Conservation (phyloP, 2,329 filamentous ascomycete genomes). For the Xylariaceae sp. region DNA sequence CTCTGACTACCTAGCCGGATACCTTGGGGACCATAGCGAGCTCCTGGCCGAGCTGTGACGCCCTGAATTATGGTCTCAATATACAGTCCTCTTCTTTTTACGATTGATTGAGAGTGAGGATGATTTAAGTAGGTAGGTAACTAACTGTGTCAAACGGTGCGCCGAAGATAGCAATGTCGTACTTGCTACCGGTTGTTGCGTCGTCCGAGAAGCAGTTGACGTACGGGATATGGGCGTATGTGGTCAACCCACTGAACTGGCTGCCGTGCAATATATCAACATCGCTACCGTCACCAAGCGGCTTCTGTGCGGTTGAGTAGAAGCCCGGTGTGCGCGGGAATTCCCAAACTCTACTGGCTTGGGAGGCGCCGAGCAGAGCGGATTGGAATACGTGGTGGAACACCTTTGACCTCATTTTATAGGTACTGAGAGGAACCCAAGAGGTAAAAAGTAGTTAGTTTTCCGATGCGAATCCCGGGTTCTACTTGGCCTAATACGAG, state of each 20-base stretch:
- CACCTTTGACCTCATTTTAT: slow-evolving; percentile 6
- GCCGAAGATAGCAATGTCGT: slow-evolving; percentile 64
- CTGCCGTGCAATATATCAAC: slow-evolving; percentile 51
- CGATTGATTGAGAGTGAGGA: too few relatives aligned
- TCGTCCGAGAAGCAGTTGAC: slow-evolving; percentile 65
- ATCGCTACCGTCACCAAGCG: slow-evolving; percentile 39
- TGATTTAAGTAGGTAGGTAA: too few relatives aligned
- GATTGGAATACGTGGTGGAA: not conserved
- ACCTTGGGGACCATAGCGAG: slow-evolving; percentile 45
- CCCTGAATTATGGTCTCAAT: slow-evolving; percentile 29
- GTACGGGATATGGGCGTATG: slow-evolving; percentile 67
- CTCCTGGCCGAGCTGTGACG: slow-evolving; percentile 45
- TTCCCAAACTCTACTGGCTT: slow-evolving; percentile 29
- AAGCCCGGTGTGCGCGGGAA: slow-evolving; percentile 31
- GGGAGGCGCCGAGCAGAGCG: slow-evolving; percentile 16
- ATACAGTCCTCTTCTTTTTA: not conserved
- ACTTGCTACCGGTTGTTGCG: slow-evolving; percentile 45
- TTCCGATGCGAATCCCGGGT: not conserved
- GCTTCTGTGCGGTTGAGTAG: slow-evolving; percentile 25
- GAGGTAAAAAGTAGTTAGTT: not conserved
- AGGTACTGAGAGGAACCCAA: not conserved
- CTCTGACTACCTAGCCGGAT: slow-evolving; percentile 44
- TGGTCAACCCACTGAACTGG: slow-evolving; percentile 63
- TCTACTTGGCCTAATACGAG: too few relatives aligned
- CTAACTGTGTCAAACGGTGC: slow-evolving; percentile 57